A percentile compares a stretch with the other conserved stretches of the same genome.
These are phyloP conservation scores for Phaeotremella skinneri DNA, from an alignment of 768 basidiomycete genomes.

Conservation along the genomic window DNA sequence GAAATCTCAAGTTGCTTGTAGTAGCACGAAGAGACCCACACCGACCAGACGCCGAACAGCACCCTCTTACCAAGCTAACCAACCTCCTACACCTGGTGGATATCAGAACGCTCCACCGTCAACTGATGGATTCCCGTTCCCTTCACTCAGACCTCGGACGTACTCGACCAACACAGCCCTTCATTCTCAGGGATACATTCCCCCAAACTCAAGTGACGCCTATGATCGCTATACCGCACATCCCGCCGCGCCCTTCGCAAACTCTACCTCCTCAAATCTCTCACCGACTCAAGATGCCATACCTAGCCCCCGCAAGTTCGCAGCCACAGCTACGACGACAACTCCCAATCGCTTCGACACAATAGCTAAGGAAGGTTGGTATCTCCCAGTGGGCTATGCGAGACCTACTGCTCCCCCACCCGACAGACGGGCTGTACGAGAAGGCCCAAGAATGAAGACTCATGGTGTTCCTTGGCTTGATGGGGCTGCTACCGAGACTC, in stretches of 20 bases:
- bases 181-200: not conserved
- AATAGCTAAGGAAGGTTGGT: constrained; percentile 5
- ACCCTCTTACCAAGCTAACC: too few relatives aligned
- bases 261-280: too few relatives aligned
- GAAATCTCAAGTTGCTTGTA: too few relatives aligned
- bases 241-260: constrained; percentile 36
- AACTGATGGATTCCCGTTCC: too few relatives aligned
- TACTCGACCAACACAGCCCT: not conserved
- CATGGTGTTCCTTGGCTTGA: constrained; percentile 39
- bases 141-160: not conserved
- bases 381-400: constrained; percentile 36
- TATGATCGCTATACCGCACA: constrained; percentile 37
- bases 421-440: constrained; percentile 24
- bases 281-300: not conserved
- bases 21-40: too few relatives aligned
- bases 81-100: too few relatives aligned
- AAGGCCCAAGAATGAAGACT: constrained; percentile 41
- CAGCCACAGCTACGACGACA: not conserved
- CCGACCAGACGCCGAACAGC: too few relatives aligned
- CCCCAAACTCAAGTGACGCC: not conserved
- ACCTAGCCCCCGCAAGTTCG: not conserved
- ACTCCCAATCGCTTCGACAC: not conserved
- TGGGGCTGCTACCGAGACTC: too few relatives aligned
- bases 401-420: constrained; percentile 23
- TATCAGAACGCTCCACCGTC: too few relatives aligned